A percentile compares a stretch with the other conserved stretches of the same genome.
Conservation (phyloP, 352 stramenopile genomes). For the Globisporangium perplexum region DNA sequence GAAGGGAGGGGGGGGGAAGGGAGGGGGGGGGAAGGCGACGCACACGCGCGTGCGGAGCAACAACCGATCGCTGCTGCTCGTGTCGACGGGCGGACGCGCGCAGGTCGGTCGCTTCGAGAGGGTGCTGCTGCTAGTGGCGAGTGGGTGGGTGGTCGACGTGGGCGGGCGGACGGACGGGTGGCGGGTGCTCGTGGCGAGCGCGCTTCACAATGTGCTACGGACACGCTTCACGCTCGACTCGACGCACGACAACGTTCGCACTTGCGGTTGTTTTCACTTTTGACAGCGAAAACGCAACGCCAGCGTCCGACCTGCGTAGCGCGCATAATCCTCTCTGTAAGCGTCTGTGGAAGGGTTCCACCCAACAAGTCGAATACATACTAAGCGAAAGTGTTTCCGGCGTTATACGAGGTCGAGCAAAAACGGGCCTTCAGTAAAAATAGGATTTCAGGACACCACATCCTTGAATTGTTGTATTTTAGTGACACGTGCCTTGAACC, state of each 20-base stretch:
- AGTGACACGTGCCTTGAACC: too few relatives aligned
- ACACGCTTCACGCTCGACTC: too few relatives aligned
- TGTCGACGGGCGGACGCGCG: neutral
- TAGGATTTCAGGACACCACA: too few relatives aligned
- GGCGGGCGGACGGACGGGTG: too few relatives aligned
- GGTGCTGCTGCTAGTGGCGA: neutral
- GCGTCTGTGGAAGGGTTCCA: neutral
- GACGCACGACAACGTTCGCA: neutral
- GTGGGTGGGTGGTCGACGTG: neutral
- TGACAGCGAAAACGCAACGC: neutral
- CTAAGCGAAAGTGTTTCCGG: neutral
- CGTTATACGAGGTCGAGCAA: neutral
- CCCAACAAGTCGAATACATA: neutral
- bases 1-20: too few relatives aligned
- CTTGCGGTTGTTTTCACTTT: constrained; percentile 1
- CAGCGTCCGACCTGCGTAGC: neutral
- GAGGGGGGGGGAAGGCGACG: too few relatives aligned
- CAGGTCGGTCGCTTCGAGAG: neutral
- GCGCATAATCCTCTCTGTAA: neutral
- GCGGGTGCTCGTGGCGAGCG: too few relatives aligned
- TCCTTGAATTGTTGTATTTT: too few relatives aligned
- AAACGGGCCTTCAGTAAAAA: too few relatives aligned
- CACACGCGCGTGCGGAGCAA: neutral
- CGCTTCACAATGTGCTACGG: too few relatives aligned
- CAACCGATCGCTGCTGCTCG: constrained; percentile 1